Evolutionary conservation across 2,329 filamentous ascomycete species (phyloP).

Genomic region (Podosphaera fusca): DNA sequence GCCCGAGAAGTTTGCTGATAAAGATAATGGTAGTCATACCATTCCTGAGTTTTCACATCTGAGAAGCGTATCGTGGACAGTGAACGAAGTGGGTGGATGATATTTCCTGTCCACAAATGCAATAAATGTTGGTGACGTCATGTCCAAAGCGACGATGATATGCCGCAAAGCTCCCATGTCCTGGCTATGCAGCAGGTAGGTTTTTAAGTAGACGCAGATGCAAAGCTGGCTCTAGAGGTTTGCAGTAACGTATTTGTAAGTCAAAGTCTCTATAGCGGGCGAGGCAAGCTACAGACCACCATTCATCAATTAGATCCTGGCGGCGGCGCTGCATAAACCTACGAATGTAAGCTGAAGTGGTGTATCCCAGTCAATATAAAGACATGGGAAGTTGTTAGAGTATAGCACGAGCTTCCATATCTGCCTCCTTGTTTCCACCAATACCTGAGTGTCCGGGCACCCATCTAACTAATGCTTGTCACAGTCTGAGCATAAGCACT

Average conservation of each 20-base stretch:
- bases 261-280: background rate
- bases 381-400: too few relatives aligned
- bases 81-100: background rate
- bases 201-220: background rate
- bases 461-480: too few relatives aligned
- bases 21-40: background rate
- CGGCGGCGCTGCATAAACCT: too few relatives aligned
- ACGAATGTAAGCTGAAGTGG: too few relatives aligned
- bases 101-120: background rate
- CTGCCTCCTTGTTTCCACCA: too few relatives aligned
- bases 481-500: too few relatives aligned
- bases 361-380: too few relatives aligned
- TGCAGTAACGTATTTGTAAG: background rate
- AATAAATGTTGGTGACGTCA: background rate
- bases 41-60: background rate
- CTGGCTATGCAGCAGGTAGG: background rate
- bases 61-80: background rate
- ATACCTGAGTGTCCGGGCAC: too few relatives aligned
- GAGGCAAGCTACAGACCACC: background rate
- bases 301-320: background rate
- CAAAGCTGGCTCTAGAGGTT: background rate
- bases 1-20: background rate
- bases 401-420: too few relatives aligned
- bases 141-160: background rate
- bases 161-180: background rate